These are phyloP conservation scores for Gracilariopsis chorda DNA, from an alignment of 23 red algal species.

Conservation along the genomic window DNA sequence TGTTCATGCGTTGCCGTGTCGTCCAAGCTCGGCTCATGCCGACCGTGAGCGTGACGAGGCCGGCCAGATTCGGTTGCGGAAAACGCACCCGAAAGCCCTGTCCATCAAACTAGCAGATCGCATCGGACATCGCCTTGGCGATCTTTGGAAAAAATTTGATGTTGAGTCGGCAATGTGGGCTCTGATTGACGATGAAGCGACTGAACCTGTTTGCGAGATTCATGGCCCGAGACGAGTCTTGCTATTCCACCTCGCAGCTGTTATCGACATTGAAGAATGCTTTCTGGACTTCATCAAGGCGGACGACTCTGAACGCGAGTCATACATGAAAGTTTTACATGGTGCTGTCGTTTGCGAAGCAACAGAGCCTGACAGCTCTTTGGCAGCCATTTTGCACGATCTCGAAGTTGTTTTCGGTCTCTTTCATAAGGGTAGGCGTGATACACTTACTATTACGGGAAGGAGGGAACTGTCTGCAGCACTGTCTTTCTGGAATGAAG, in stretches of 20 bases:
- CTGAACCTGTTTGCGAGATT: not conserved
- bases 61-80: not conserved
- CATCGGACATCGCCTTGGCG: not conserved
- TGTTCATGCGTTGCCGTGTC: too few species aligned
- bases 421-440: not conserved
- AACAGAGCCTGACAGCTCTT: not conserved
- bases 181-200: not conserved
- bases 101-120: not conserved
- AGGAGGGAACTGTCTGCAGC: not conserved
- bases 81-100: not conserved
- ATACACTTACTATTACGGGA: not conserved
- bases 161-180: not conserved
- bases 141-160: not conserved
- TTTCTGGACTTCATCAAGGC: not conserved
- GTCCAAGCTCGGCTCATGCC: not conserved
- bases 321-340: not conserved
- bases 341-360: not conserved
- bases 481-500: not conserved
- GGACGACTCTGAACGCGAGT: not conserved
- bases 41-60: not conserved
- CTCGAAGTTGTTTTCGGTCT: too few species aligned
- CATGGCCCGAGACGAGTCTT: not conserved
- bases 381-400: not conserved
- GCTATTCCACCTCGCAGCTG: not conserved
- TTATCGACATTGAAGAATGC: not conserved